These are phyloP conservation scores for Fusarium sp. DNA, from an alignment of 2,329 filamentous ascomycete species.

Conservation along the genomic window DNA sequence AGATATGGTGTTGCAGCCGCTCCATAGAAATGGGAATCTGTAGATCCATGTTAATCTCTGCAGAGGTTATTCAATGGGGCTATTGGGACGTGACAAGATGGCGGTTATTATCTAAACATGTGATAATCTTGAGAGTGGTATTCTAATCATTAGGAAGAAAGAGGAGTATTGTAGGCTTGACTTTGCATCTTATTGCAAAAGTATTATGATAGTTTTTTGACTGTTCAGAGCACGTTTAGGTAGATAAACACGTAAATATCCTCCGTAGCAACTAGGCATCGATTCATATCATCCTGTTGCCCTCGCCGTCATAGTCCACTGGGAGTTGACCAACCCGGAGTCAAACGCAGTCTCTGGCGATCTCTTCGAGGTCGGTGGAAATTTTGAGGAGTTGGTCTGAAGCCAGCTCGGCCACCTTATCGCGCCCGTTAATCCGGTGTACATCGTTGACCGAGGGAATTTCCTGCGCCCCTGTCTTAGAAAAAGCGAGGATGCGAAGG, in stretches of 20 bases:
- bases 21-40: not conserved
- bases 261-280: not conserved
- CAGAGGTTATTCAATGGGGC: not conserved
- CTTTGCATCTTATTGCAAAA: not conserved
- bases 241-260: not conserved
- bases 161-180: not conserved
- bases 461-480: not conserved
- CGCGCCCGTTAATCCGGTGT: not conserved
- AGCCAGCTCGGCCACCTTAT: not conserved
- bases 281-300: too few relatives aligned
- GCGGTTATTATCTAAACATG: not conserved
- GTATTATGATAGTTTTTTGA: not conserved
- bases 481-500: not conserved
- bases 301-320: not conserved
- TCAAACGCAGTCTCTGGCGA: not conserved
- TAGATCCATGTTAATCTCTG: not conserved
- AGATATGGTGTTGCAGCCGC: not conserved
- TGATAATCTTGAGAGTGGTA: not conserved
- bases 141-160: not conserved
- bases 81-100: not conserved
- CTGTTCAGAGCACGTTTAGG: not conserved
- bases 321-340: not conserved
- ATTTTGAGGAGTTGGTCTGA: not conserved
- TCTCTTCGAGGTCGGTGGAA: not conserved
- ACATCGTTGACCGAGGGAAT: not conserved